Percentiles rank a stretch among this genome's conserved stretches.
Conservation (phyloP, 441 rosid genomes). For the Aquilaria agallochum region DNA sequence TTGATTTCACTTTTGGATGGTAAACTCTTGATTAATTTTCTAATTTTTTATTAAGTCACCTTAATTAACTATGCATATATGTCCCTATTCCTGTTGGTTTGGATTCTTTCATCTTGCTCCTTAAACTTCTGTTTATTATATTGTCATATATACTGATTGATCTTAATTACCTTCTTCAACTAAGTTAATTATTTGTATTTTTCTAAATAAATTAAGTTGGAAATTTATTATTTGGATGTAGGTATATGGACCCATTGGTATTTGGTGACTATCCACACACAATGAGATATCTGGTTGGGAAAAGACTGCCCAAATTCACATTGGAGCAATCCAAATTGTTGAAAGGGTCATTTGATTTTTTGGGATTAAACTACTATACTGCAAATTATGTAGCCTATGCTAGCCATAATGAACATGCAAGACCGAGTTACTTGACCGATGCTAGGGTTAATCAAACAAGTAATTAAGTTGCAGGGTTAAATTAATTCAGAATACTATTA, state of each 20-base stretch:
- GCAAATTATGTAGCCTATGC: conserved; percentile 20
- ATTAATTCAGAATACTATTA: too few species aligned
- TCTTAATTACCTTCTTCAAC: too few species aligned
- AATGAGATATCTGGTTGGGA: conserved; percentile 17
- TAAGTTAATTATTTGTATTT: too few species aligned
- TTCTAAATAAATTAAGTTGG: neutral
- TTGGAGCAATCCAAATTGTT: conserved; percentile 13
- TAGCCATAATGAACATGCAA: neutral
- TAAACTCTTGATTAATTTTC: neutral
- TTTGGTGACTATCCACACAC: conserved; percentile 14
- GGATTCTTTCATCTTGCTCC: neutral
- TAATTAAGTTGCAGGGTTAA: neutral
- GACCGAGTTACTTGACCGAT: conserved; percentile 24
- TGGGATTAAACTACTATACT: conserved; percentile 27
- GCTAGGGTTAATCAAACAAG: conserved; percentile 18
- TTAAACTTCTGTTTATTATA: too few species aligned
- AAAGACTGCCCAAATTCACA: conserved; percentile 25
- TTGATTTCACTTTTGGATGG: conserved; percentile 18
- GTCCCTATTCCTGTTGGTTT: neutral
- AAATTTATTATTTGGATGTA: neutral
- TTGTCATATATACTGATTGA: too few species aligned
- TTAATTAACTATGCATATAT: too few species aligned
- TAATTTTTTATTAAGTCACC: neutral
- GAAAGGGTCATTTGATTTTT: conserved; percentile 30
- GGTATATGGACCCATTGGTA: conserved; percentile 6